A percentile compares a stretch with the other conserved stretches of the same genome.
Evolutionary conservation across 1,284 basidiomycete species (phyloP).

Genomic region (Xanthoconium separans): DNA sequence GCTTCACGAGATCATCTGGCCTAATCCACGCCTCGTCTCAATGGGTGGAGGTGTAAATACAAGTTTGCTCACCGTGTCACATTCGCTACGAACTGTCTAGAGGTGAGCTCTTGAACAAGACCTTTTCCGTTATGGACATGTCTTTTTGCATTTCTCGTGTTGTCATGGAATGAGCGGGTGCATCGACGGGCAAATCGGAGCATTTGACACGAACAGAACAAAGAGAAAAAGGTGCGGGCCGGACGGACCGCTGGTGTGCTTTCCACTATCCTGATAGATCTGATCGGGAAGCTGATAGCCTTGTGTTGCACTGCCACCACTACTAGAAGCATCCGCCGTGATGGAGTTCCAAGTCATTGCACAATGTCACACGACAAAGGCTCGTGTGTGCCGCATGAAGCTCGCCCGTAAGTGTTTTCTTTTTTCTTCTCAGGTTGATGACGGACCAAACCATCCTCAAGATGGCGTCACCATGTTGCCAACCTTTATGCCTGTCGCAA

Average conservation of each 20-base stretch:
- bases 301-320: neutral
- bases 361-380: slow-evolving; percentile 72
- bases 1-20: slow-evolving; percentile 26
- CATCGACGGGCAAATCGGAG: slow-evolving; percentile 22
- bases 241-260: slow-evolving; percentile 10
- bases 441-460: slow-evolving; percentile 27
- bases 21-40: slow-evolving; percentile 14
- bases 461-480: slow-evolving; percentile 80
- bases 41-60: neutral
- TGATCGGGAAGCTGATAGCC: slow-evolving; percentile 2
- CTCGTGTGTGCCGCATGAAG: slow-evolving; percentile 76
- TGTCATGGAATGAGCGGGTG: slow-evolving; percentile 2
- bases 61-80: slow-evolving; percentile 28
- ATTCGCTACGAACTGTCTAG: slow-evolving; percentile 30
- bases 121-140: slow-evolving; percentile 18
- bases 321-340: neutral
- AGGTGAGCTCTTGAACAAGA: slow-evolving; percentile 27
- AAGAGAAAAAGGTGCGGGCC: slow-evolving; percentile 9
- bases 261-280: slow-evolving; percentile 1
- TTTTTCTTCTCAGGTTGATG: neutral
- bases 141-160: slow-evolving; percentile 5
- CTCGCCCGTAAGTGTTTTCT: slow-evolving; percentile 52
- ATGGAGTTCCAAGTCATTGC: slow-evolving; percentile 83
- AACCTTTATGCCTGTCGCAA: slow-evolving; percentile 90
- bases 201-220: slow-evolving; percentile 15